Evolutionary conservation across 139 green algal species (phyloP).

Genomic region (Pseudopediastrum boryanum): DNA sequence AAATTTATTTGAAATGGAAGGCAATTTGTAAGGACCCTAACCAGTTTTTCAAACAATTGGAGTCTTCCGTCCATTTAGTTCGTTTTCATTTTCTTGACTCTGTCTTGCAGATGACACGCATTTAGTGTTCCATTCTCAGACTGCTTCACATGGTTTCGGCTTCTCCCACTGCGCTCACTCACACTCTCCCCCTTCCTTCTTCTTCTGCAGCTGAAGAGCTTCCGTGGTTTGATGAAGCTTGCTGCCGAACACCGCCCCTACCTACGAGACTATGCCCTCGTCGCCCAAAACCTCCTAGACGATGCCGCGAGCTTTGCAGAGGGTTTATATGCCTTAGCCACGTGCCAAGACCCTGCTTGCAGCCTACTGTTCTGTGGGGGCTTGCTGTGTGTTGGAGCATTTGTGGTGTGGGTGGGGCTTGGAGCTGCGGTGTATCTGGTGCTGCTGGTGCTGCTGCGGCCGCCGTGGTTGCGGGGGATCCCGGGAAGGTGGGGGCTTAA

Average conservation of each 20-base stretch:
- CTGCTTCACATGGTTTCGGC: too few species aligned
- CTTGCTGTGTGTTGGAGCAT: neutral
- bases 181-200: neutral
- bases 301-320: conserved; percentile 20
- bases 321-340: conserved; percentile 32
- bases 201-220: conserved; percentile 19
- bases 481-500: conserved; percentile 28
- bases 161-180: neutral
- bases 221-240: conserved; percentile 11
- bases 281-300: conserved; percentile 36
- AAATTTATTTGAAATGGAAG: too few species aligned
- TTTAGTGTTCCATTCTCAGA: too few species aligned
- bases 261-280: conserved; percentile 15
- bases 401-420: conserved; percentile 13
- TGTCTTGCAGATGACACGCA: too few species aligned
- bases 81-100: too few species aligned
- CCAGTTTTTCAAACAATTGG: too few species aligned
- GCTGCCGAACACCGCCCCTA: conserved; percentile 13
- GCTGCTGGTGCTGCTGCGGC: conserved; percentile 26
- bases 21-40: too few species aligned
- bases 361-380: conserved; percentile 6
- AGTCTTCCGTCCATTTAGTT: too few species aligned
- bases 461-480: conserved; percentile 30
- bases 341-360: conserved; percentile 20
- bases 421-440: conserved; percentile 20